Conservation (phyloP, 352 stramenopile species). For the Pythium sp. region DNA sequence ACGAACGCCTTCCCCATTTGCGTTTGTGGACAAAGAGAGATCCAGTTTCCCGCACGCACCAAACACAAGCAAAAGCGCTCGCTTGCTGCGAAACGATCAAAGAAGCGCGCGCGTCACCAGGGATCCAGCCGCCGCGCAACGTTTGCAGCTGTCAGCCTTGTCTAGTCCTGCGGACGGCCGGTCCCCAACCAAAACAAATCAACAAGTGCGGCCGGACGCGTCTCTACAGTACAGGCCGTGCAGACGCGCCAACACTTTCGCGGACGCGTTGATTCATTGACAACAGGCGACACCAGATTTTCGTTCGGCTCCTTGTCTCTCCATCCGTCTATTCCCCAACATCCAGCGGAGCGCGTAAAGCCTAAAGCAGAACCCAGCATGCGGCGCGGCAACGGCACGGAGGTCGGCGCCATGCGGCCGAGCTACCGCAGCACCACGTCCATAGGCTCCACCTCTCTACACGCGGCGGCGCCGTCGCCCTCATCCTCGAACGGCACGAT, state of each 20-base stretch:
- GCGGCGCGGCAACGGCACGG: constrained; percentile 26
- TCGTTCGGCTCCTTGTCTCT: neutral
- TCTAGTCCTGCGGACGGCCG: neutral
- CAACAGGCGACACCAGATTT: neutral
- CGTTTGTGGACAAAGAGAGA: neutral
- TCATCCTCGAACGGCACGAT: constrained; percentile 35
- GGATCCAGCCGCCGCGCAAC: neutral
- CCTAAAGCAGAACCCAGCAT: constrained; percentile 16
- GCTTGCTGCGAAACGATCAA: neutral
- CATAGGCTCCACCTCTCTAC: neutral
- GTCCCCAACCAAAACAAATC: neutral
- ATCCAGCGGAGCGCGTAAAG: constrained; percentile 2
- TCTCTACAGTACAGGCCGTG: neutral
- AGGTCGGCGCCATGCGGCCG: constrained; percentile 23
- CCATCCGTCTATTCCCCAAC: constrained; percentile 25
- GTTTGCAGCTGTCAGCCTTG: neutral
- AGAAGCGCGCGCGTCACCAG: neutral
- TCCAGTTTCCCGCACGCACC: constrained; percentile 6
- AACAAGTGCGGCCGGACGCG: neutral
- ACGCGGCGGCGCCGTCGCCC: neutral
- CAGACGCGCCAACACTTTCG: neutral
- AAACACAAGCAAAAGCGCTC: neutral
- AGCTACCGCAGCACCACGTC: constrained; percentile 28
- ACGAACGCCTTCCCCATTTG: neutral
- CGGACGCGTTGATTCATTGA: neutral